Conservation (phyloP, 345 rosid genomes). For the Odontarrhena argentea region DNA sequence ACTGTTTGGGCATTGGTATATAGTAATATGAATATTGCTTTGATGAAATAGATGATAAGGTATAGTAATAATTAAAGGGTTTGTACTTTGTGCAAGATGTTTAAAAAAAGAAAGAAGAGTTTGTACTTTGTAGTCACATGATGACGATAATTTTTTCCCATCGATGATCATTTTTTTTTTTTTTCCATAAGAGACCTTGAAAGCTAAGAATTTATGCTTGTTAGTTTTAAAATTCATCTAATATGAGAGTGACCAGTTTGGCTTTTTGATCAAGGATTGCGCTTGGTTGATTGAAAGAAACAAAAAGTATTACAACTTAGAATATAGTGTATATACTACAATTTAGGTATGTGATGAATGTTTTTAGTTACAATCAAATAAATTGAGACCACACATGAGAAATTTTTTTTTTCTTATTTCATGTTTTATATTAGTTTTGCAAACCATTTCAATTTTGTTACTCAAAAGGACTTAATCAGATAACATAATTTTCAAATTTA, state of each 20-base stretch:
- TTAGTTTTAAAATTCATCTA: neutral
- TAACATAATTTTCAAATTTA: neutral
- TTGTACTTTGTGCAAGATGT: conserved; percentile 23
- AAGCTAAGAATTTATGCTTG: conserved; percentile 10
- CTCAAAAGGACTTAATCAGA: neutral
- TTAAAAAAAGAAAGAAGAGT: neutral
- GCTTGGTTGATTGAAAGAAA: conserved; percentile 9
- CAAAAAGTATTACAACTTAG: conserved; percentile 12
- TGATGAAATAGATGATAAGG: conserved; percentile 8
- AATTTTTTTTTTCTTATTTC: neutral
- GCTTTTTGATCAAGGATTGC: conserved; percentile 6
- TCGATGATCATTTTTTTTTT: conserved; percentile 25
- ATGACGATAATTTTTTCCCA: neutral
- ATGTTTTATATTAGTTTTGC: neutral
- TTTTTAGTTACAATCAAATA: neutral
- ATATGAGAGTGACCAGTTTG: conserved; percentile 23
- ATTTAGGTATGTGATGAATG: conserved; percentile 22
- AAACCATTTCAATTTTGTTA: neutral
- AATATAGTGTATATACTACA: neutral
- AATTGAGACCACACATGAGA: neutral
- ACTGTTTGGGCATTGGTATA: conserved; percentile 15
- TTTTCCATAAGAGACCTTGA: conserved; percentile 26
- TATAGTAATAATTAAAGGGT: neutral
- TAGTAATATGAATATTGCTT: neutral
- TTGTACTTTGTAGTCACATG: conserved; percentile 38